Evolutionary conservation across 495 filamentous ascomycete genomes (phyloP).

Genomic region (Immersiella caudata): DNA sequence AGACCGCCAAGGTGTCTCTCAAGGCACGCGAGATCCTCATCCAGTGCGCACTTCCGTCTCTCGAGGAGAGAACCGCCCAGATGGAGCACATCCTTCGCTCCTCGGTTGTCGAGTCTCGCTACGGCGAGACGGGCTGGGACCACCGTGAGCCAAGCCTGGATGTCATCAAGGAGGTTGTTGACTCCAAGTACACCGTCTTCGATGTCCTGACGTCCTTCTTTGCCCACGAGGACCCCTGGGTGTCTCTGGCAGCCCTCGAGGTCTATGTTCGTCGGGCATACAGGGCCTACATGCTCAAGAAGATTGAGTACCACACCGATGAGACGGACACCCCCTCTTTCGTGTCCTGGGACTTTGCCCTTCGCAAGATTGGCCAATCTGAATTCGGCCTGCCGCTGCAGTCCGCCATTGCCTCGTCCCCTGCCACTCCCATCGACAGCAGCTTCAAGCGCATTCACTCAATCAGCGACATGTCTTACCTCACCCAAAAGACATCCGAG

Average conservation of each 20-base stretch:
- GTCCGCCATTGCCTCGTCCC: conserved; percentile 77
- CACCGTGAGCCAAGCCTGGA: conserved; percentile 87
- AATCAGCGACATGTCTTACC: conserved; percentile 93
- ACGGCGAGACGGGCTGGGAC: conserved; percentile 96
- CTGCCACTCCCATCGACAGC: conserved; percentile 73
- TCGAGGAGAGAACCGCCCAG: conserved; percentile 91
- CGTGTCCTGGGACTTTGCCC: conserved; percentile 91
- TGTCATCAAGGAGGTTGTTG: conserved; percentile 93
- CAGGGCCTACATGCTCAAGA: conserved; percentile 88
- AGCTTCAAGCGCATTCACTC: conserved; percentile 83
- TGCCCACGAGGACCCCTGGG: conserved; percentile 90
- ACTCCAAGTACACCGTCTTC: conserved; percentile 97
- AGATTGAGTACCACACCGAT: conserved; percentile 79
- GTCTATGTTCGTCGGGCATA: conserved; percentile 97
- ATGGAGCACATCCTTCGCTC: conserved; percentile 99
- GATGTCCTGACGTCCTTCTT: conserved; percentile 96
- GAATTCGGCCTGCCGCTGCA: conserved; percentile 82
- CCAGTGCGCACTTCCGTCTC: conserved; percentile 91
- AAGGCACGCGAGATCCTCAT: conserved; percentile 97
- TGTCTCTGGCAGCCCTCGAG: conserved; percentile 89
- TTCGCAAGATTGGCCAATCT: conserved; percentile 86
- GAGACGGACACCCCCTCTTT: conserved; percentile 77
- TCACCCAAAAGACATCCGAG: conserved; percentile 64
- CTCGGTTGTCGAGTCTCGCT: conserved; percentile 93
- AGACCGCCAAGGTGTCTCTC: conserved; percentile 91